Conservation (phyloP, 139 green algal genomes). For the Tetradesmus obliquus region DNA sequence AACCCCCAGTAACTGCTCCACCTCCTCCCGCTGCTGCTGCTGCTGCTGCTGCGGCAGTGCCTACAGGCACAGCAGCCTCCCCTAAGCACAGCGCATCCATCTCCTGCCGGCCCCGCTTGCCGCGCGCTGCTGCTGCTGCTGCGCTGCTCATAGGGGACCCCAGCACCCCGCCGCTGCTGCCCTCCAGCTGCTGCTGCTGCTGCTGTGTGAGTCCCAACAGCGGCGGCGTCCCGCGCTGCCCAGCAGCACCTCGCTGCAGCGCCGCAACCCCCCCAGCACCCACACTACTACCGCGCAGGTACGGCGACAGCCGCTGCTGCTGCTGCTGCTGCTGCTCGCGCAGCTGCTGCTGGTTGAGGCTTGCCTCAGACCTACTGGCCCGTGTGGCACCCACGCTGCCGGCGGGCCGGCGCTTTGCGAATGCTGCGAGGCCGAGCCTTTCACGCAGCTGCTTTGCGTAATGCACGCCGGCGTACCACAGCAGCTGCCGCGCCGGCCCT, state of each 20-base stretch:
- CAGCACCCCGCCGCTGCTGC: not conserved
- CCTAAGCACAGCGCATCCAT: conserved; percentile 28
- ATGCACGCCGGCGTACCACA: conserved; percentile 29
- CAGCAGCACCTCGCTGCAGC: not conserved
- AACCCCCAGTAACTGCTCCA: not conserved
- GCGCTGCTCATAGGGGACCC: not conserved
- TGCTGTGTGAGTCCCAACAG: not conserved
- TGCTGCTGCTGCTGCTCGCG: conserved; percentile 1
- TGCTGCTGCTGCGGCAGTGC: not conserved
- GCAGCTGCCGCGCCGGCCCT: not conserved
- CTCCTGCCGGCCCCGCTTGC: conserved; percentile 20
- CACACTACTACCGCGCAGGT: not conserved
- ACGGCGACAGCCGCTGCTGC: not conserved
- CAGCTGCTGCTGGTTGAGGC: conserved; percentile 22
- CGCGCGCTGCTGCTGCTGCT: not conserved
- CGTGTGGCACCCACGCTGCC: not conserved
- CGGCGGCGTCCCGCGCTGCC: not conserved
- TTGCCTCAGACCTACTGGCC: conserved; percentile 18
- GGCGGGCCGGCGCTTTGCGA: not conserved
- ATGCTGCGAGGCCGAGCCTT: not conserved
- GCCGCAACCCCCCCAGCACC: not conserved
- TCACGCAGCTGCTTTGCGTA: not conserved
- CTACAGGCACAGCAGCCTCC: not conserved
- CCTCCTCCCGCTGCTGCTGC: not conserved
- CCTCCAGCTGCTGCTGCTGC: conserved; percentile 18